Evolutionary conservation across 2,329 filamentous ascomycete species (phyloP), one percentile per base, ranked within the genome.

Genomic region (Monosporascus sp.): DNA sequence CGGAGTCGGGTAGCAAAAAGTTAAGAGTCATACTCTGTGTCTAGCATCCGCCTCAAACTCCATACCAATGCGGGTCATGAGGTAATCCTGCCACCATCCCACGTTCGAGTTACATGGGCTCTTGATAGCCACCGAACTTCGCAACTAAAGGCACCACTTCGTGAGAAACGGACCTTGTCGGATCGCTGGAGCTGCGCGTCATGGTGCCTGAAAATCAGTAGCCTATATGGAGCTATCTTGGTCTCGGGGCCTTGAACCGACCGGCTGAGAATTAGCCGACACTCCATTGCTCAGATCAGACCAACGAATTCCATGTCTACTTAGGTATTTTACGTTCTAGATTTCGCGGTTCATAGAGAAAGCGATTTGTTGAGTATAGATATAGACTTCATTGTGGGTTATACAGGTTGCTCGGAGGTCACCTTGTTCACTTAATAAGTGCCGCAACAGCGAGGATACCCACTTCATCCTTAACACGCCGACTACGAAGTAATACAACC

Each of bases 71-170:
- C 58, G 57, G 56, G 55, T 58, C 54, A 9, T 24, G n/a, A 37
- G 20, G 54, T 53, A 53, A 54, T 54, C 41, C 40, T 16, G 52
- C 54, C 50, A 58, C 56, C 31, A 58, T 46, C 43, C 43, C 43
- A 46, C 43, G 20, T 46, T 46, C 43, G 24, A 26, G 43, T 46
- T 46, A 19, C 31, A 11, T 34, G 31, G 43, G 54, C 51, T 53
- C 54, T 57, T 54, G 59, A 59, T 64, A 64, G 61, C 62, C 61
- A 63, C 63, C 63, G 56, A 64, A 61, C 56, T 63, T 59, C 59
- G 62, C 57, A 58, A 55, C 53, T 53, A 40, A 40, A 38, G 24
- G 6, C 7, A 20, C 19, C 8, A 38, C 20, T 34, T 34, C 31
- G 9, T 34, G 31, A 14, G 24, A 16, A 44, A 24, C 14, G 26